Conservation (phyloP, 169 alveolate genomes). For the Cryptosporidium bovis region DNA sequence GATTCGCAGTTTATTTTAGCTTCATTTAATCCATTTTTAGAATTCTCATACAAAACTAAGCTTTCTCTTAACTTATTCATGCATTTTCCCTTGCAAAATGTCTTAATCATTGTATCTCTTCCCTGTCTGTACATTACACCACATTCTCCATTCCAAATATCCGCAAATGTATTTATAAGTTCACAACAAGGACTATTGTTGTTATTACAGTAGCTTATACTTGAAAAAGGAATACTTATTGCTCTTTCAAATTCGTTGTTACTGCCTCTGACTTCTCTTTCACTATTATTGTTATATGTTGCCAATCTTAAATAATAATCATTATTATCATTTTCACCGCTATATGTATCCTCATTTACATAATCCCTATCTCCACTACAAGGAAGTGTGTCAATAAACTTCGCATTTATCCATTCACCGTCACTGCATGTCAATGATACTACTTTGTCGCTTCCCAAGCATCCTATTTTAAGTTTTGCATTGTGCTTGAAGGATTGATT, state of each 20-base stretch:
- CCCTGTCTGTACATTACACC: constrained; percentile 72
- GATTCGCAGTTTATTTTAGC: constrained; percentile 12
- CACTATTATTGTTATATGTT: background rate
- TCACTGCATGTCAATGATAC: constrained; percentile 50
- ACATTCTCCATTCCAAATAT: constrained; percentile 63
- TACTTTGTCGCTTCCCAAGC: constrained; percentile 3
- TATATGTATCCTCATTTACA: background rate
- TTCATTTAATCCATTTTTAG: background rate
- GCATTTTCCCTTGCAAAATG: constrained; percentile 65
- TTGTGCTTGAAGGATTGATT: background rate
- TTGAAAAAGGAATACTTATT: constrained; percentile 20
- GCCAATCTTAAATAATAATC: background rate
- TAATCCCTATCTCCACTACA: constrained; percentile 9
- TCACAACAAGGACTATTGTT: constrained; percentile 20
- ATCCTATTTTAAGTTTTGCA: constrained; percentile 4
- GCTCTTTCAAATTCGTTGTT: background rate
- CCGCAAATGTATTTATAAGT: constrained; percentile 15
- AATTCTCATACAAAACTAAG: background rate
- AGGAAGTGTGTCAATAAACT: constrained; percentile 26
- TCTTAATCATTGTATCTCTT: constrained; percentile 60
- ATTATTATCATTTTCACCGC: background rate
- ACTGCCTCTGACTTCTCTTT: background rate
- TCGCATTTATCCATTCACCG: constrained; percentile 51
- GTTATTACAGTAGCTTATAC: background rate
- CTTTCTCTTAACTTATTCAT: constrained; percentile 16